These are phyloP conservation scores for Cicer arietinum DNA, from an alignment of 306 rosid genomes.

Conservation along the genomic window DNA sequence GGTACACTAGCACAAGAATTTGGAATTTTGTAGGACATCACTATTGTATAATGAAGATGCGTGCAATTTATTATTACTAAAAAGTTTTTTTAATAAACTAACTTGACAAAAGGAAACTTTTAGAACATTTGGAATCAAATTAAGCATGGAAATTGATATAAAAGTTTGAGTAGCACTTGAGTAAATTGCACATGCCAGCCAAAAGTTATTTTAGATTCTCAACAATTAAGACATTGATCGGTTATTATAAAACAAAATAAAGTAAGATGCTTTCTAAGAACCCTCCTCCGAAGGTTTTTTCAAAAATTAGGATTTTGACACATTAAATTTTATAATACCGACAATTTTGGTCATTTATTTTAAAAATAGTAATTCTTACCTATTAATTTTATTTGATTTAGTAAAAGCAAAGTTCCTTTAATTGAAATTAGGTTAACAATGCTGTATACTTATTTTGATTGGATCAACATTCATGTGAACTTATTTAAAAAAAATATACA, in stretches of 20 bases:
- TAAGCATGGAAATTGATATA: conserved; percentile 36
- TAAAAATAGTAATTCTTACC: too few relatives aligned
- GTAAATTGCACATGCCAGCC: conserved; percentile 43
- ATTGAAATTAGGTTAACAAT: too few relatives aligned
- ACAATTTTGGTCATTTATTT: too few relatives aligned
- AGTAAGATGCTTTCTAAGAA: conserved; percentile 42
- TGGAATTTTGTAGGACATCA: conserved; percentile 11
- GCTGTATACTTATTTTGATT: too few relatives aligned
- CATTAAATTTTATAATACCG: too few relatives aligned
- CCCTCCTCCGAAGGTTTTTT: conserved; percentile 8
- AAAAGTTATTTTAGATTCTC: conserved; percentile 45
- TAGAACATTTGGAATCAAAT: conserved; percentile 38
- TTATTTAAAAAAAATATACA: too few relatives aligned
- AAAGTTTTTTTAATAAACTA: conserved; percentile 35
- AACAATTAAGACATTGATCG: not conserved
- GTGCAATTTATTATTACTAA: conserved; percentile 34
- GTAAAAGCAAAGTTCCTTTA: too few relatives aligned
- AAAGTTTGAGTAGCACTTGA: conserved; percentile 36
- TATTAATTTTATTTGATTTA: too few relatives aligned
- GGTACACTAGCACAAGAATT: conserved; percentile 29
- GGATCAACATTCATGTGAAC: too few relatives aligned
- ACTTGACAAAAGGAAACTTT: conserved; percentile 42
- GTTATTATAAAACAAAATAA: conserved; percentile 27
- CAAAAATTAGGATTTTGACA: too few relatives aligned
- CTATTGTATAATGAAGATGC: conserved; percentile 28